Percentiles rank a stretch among this genome's conserved stretches.
phyloP scores from a whole-genome alignment of 192 early-diverging fungal genomes.

The Spizellomyces sp. region DNA sequence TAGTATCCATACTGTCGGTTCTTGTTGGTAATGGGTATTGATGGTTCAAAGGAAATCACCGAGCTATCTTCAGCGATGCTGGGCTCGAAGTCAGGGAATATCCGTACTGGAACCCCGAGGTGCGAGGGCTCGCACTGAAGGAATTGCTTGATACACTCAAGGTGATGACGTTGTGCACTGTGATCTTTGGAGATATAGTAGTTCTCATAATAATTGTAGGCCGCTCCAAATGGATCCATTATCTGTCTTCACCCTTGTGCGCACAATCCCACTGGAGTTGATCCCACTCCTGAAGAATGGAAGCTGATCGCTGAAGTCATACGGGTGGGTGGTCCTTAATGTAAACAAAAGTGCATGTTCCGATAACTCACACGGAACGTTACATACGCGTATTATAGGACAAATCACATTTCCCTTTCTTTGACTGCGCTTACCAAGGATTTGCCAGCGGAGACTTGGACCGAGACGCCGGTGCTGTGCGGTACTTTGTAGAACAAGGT shows the following conservation, averaged over 20 bases:
- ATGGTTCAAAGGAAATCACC: constrained; percentile 70
- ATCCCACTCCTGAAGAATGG: constrained; percentile 95
- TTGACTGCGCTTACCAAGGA: constrained; percentile 99
- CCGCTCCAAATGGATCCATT: constrained; percentile 79
- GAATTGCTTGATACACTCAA: constrained; percentile 72
- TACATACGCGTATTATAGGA: constrained; percentile 28
- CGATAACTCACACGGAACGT: not conserved
- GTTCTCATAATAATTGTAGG: constrained; percentile 22
- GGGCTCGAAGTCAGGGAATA: constrained; percentile 85
- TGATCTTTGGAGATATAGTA: not conserved
- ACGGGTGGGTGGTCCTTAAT: constrained; percentile 33
- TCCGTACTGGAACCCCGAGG: constrained; percentile 84
- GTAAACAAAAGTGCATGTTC: not conserved
- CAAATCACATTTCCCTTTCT: constrained; percentile 89
- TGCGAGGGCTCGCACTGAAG: constrained; percentile 76
- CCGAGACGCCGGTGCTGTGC: constrained; percentile 87
- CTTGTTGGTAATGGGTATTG: too few species aligned
- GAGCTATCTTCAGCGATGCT: constrained; percentile 82
- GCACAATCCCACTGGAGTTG: constrained; percentile 99
- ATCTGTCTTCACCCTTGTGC: constrained; percentile 95
- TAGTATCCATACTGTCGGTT: too few species aligned
- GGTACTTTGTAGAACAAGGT: constrained; percentile 89
- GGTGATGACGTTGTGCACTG: constrained; percentile 5
- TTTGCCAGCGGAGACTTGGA: constrained; percentile 94
- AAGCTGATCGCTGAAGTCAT: constrained; percentile 84